A percentile compares a stretch with the other conserved stretches of the same genome.
phyloP scores from a whole-genome alignment of 768 basidiomycete genomes.

The Mycena kentingensis region DNA sequence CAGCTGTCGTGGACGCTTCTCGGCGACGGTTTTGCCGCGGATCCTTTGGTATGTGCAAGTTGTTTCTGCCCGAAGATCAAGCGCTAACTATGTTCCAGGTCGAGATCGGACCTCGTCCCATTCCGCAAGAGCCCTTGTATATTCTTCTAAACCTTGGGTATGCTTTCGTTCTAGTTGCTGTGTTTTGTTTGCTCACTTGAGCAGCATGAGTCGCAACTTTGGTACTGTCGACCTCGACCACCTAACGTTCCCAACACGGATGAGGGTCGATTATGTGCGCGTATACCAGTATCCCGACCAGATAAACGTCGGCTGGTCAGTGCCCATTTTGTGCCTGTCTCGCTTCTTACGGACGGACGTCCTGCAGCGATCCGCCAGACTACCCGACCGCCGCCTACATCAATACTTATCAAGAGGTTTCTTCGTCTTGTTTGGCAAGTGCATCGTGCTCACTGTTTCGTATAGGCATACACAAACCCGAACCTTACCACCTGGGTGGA shows the following conservation, averaged over 20 bases:
- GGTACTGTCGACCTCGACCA: slow-evolving; percentile 38
- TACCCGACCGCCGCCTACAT: slow-evolving; percentile 69
- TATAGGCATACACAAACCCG: slow-evolving; percentile 48
- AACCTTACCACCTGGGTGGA: slow-evolving; percentile 56
- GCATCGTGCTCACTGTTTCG: slow-evolving; percentile 28
- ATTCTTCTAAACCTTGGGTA: background rate
- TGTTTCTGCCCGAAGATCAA: too few relatives aligned
- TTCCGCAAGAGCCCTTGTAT: slow-evolving; percentile 69
- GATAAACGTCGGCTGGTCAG: slow-evolving; percentile 53
- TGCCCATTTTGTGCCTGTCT: background rate
- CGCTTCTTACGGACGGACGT: too few relatives aligned
- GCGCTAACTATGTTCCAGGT: too few relatives aligned
- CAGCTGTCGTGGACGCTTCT: slow-evolving; percentile 61
- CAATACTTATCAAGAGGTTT: slow-evolving; percentile 44
- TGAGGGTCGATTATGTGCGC: slow-evolving; percentile 69
- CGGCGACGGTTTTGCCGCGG: slow-evolving; percentile 54
- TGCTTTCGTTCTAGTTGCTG: background rate
- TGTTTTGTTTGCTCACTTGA: slow-evolving; percentile 13
- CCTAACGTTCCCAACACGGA: slow-evolving; percentile 49
- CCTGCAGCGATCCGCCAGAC: slow-evolving; percentile 59
- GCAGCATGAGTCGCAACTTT: slow-evolving; percentile 45
- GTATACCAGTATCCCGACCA: slow-evolving; percentile 62
- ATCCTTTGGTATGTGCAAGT: too few relatives aligned
- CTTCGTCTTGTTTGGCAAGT: background rate
- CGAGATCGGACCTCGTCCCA: slow-evolving; percentile 51